These are phyloP conservation scores for Metschnikowia baotianmanensis DNA, from an alignment of 805 yeast species.

Conservation along the genomic window DNA sequence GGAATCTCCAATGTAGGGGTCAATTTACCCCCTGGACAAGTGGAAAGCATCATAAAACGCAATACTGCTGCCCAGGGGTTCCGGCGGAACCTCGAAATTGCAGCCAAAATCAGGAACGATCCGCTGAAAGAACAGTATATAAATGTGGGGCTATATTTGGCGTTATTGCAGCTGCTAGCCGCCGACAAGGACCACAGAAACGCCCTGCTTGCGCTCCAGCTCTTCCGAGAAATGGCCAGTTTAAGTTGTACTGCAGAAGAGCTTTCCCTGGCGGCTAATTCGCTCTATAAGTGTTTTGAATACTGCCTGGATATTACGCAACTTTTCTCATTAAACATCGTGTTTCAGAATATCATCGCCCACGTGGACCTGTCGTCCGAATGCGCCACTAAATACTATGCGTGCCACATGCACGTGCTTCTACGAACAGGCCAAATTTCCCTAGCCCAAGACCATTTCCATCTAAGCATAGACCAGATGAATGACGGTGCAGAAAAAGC, in stretches of 20 bases:
- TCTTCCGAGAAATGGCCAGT: conserved; percentile 9
- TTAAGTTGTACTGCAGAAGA: conserved; percentile 4
- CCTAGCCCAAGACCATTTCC: conserved; percentile 21
- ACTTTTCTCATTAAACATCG: conserved; percentile 20
- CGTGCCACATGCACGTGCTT: conserved; percentile 23
- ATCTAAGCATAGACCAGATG: not conserved
- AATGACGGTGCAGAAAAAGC: not conserved
- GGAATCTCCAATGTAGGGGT: not conserved
- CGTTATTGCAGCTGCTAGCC: conserved; percentile 16
- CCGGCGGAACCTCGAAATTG: conserved; percentile 11
- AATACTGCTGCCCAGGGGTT: conserved; percentile 11
- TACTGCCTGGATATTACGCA: conserved; percentile 22
- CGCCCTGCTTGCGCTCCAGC: conserved; percentile 9
- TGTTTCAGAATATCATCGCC: conserved; percentile 22
- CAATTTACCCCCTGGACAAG: not conserved
- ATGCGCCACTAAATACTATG: conserved; percentile 21
- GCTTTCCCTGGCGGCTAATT: conserved; percentile 3
- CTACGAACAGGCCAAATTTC: conserved; percentile 25
- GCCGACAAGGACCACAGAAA: not conserved
- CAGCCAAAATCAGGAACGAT: conserved; percentile 10
- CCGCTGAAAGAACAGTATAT: conserved; percentile 4
- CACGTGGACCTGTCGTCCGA: conserved; percentile 3
- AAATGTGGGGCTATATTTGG: conserved; percentile 9
- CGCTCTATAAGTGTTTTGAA: conserved; percentile 11
- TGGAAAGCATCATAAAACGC: not conserved